Conservation (phyloP, 768 basidiomycete species). For the Mrakia blollopis region DNA sequence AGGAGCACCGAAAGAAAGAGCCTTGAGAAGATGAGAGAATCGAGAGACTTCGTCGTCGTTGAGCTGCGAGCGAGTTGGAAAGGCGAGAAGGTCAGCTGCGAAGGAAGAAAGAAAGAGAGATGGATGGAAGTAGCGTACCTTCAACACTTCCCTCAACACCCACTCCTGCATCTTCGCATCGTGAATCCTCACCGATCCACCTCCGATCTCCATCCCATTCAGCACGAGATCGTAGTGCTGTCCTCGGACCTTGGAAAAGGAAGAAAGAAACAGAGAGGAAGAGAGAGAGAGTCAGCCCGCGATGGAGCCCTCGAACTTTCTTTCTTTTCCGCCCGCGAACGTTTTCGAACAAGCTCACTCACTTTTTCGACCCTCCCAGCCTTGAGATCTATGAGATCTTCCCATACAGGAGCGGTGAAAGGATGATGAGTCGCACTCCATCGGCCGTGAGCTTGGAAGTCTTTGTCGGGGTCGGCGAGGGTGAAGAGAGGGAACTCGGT, state of each 20-base stretch:
- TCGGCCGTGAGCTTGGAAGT: conserved; percentile 73
- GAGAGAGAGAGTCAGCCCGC: too few species aligned
- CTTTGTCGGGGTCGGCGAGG: conserved; percentile 78
- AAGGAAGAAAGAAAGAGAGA: neutral
- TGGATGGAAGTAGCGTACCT: conserved; percentile 53
- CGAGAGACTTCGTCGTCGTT: conserved; percentile 64
- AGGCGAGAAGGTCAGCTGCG: neutral
- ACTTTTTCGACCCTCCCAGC: conserved; percentile 66
- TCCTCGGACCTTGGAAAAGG: conserved; percentile 51
- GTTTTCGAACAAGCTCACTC: neutral
- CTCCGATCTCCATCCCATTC: conserved; percentile 89
- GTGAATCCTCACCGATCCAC: conserved; percentile 88
- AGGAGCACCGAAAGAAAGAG: conserved; percentile 82
- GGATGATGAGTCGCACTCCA: conserved; percentile 94
- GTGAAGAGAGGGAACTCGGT: conserved; percentile 94
- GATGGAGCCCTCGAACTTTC: too few species aligned
- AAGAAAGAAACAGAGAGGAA: neutral
- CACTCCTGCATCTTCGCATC: conserved; percentile 80
- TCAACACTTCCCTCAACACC: conserved; percentile 68
- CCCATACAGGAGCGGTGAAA: conserved; percentile 90
- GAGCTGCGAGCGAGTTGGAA: conserved; percentile 54
- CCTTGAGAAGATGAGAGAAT: conserved; percentile 80
- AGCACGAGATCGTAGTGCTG: conserved; percentile 95
- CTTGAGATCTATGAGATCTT: conserved; percentile 75
- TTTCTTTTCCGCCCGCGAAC: too few species aligned